Percentiles rank a stretch among this genome's conserved stretches.
These are phyloP conservation scores for Sanghuangporus baumii DNA, from an alignment of 1,284 basidiomycete species.

Conservation along the genomic window DNA sequence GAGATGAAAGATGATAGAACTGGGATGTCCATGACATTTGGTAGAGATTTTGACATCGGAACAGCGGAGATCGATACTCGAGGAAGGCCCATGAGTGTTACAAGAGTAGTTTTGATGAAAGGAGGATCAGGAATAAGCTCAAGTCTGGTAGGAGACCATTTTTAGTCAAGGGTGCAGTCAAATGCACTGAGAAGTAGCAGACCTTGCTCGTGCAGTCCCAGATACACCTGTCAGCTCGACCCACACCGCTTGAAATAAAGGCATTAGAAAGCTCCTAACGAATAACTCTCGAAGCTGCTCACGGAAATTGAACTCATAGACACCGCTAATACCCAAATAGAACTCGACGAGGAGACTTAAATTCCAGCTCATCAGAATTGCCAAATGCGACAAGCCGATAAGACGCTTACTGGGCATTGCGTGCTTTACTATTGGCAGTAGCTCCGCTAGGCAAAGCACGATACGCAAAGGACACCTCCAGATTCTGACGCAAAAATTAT, in stretches of 20 bases:
- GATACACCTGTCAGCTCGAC: slow-evolving; percentile 74
- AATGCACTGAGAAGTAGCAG: neutral
- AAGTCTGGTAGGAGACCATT: slow-evolving; percentile 35
- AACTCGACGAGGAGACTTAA: slow-evolving; percentile 62
- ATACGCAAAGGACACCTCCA: slow-evolving; percentile 75
- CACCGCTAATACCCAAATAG: slow-evolving; percentile 50
- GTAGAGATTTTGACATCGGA: slow-evolving; percentile 60
- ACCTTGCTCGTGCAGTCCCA: slow-evolving; percentile 52
- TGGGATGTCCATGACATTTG: slow-evolving; percentile 80
- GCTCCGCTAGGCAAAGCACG: slow-evolving; percentile 51
- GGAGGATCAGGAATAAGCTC: slow-evolving; percentile 76
- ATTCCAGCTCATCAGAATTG: neutral
- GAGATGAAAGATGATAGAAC: slow-evolving; percentile 74
- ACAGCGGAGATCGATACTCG: slow-evolving; percentile 70
- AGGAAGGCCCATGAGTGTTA: slow-evolving; percentile 78
- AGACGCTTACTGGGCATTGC: slow-evolving; percentile 50
- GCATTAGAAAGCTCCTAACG: slow-evolving; percentile 23
- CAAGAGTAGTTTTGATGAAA: slow-evolving; percentile 40
- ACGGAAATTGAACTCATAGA: slow-evolving; percentile 40
- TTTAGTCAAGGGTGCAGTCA: neutral
- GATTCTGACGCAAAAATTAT: slow-evolving; percentile 37
- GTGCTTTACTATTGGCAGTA: slow-evolving; percentile 37
- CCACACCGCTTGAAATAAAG: slow-evolving; percentile 51
- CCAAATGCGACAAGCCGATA: neutral
- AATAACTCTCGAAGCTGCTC: slow-evolving; percentile 15